Evolutionary conservation across 805 yeast genomes (phyloP).

Genomic region (Ogataea nitratoaversa): DNA sequence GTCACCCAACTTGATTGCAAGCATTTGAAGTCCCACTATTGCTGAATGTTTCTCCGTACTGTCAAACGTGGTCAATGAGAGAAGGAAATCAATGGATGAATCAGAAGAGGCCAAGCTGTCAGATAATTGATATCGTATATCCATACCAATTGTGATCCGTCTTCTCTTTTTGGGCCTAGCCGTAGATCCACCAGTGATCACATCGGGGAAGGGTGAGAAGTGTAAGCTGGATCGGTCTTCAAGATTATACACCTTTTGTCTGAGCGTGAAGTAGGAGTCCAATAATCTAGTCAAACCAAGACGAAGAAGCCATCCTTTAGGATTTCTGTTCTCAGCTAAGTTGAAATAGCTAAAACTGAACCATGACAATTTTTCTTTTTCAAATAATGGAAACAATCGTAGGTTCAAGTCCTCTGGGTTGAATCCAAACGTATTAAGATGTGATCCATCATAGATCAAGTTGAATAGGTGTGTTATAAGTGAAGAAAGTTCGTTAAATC

Average conservation of each 20-base stretch:
- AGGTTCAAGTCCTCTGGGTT: conserved; percentile 10
- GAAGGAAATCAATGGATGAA: conserved; percentile 28
- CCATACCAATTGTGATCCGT: conserved; percentile 23
- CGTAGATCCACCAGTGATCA: neutral
- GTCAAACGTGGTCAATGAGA: conserved; percentile 12
- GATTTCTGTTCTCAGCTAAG: conserved; percentile 3
- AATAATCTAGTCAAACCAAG: conserved; percentile 34
- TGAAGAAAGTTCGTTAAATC: conserved; percentile 11
- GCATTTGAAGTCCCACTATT: conserved; percentile 27
- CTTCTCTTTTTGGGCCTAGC: conserved; percentile 24
- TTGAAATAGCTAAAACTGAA: conserved; percentile 18
- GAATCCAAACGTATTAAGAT: conserved; percentile 8
- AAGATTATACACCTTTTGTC: conserved; percentile 3
- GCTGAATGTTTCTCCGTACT: conserved; percentile 14
- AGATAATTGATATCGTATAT: conserved; percentile 15
- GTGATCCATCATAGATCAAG: conserved; percentile 11
- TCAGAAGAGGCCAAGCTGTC: conserved; percentile 21
- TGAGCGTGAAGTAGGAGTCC: conserved; percentile 28
- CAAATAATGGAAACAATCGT: conserved; percentile 9
- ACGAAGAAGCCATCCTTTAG: conserved; percentile 39
- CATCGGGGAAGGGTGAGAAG: no score
- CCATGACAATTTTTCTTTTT: conserved; percentile 14
- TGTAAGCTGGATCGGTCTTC: neutral
- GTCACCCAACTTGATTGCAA: conserved; percentile 22
- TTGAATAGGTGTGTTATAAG: conserved; percentile 15